Conservation (phyloP, 805 yeast species). For the Candida coquimbonensis region DNA sequence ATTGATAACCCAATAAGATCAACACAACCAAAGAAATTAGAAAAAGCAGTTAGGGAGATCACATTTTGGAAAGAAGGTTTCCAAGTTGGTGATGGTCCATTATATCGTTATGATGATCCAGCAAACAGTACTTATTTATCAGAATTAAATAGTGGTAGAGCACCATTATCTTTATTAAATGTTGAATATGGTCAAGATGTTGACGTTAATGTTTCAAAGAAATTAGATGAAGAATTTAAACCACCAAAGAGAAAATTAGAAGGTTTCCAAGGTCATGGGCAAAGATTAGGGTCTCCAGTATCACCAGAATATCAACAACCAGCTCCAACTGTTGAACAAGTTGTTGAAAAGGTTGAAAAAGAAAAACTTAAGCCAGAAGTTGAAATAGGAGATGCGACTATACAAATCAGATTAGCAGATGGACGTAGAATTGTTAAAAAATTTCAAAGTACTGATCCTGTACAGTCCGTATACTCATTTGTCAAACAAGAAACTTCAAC, state of each 20-base stretch:
- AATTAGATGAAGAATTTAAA: constrained; percentile 70
- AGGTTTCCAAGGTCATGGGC: constrained; percentile 76
- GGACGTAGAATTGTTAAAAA: constrained; percentile 64
- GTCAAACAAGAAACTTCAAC: constrained; percentile 43
- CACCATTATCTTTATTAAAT: constrained; percentile 75
- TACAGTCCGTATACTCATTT: constrained; percentile 59
- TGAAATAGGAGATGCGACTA: constrained; percentile 57
- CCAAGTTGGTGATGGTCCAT: constrained; percentile 85
- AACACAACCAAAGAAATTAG: constrained; percentile 22
- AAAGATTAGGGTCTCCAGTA: constrained; percentile 82
- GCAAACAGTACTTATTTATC: constrained; percentile 70
- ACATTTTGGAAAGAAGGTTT: constrained; percentile 97
- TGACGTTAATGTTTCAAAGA: constrained; percentile 78
- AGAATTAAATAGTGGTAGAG: constrained; percentile 83
- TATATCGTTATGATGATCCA: constrained; percentile 88
- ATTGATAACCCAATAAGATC: constrained; percentile 29
- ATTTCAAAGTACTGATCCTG: constrained; percentile 59
- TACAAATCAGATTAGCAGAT: constrained; percentile 79
- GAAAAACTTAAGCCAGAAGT: constrained; percentile 20
- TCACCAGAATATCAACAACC: constrained; percentile 52
- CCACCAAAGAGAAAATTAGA: constrained; percentile 58
- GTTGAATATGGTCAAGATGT: constrained; percentile 91
- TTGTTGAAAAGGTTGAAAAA: constrained; percentile 14
- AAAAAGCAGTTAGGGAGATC: constrained; percentile 68
- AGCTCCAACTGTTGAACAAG: constrained; percentile 6